Evolutionary conservation across 1,284 basidiomycete species (phyloP), one percentile per base, ranked within the genome.

Genomic region (Rhodotorula sp.): DNA sequence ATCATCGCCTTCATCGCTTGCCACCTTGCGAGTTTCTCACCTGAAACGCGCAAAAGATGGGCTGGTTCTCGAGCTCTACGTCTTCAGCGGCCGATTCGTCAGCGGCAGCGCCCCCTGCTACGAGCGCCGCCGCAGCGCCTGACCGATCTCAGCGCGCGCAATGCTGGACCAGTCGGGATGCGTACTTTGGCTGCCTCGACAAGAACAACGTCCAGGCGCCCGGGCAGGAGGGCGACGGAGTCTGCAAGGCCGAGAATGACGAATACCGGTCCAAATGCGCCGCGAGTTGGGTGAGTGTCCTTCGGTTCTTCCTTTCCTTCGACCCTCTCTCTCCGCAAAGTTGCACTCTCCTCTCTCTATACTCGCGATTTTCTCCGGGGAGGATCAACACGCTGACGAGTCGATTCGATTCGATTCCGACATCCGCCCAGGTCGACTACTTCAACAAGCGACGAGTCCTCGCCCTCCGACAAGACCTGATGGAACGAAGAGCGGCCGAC

Each of bases 351-450:
- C n/a, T n/a, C n/a, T n/a, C n/a, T n/a, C n/a, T n/a, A n/a, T n/a
- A n/a, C n/a, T n/a, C n/a, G n/a, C n/a, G n/a, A n/a, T n/a, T n/a
- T n/a, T n/a, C n/a, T n/a, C n/a, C n/a, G n/a, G n/a, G n/a, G n/a
- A n/a, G n/a, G n/a, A n/a, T n/a, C n/a, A n/a, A n/a, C n/a, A n/a
- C n/a, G n/a, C n/a, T n/a, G n/a, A n/a, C n/a, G n/a, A n/a, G n/a
- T n/a, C n/a, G n/a, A n/a, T n/a, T n/a, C n/a, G n/a, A n/a, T n/a
- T n/a, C n/a, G n/a, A n/a, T n/a, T n/a, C n/a, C n/a, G n/a, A n/a
- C n/a, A n/a, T n/a, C n/a, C n/a, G n/a, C n/a, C n/a, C n/a, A 92
- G 91, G 87, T 92, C 76, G 88, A 88, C 46, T 91, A 92, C 79
- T 92, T 92, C 77, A 91, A 92, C 82, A 88, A 89, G 78, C 85